Evolutionary conservation across 192 early-diverging fungal genomes (phyloP), one percentile per base, ranked within the genome.

Genomic region (Coemansia sp.): DNA sequence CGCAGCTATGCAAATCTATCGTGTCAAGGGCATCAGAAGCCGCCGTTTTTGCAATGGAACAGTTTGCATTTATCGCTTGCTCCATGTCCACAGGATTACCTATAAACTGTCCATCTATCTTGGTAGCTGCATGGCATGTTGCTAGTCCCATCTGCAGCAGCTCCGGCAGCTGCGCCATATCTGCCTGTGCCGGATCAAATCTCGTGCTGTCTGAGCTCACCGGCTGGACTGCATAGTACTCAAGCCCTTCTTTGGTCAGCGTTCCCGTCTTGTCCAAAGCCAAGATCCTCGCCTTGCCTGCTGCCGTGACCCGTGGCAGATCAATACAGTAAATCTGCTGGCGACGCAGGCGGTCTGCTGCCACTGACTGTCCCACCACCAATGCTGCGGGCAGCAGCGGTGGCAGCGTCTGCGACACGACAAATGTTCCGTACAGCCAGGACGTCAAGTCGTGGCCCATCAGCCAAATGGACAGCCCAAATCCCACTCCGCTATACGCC

Each of bases 231-330:
- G 83, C 87, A 53, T 63, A 67, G 54, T 83, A 89, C 63, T 89
- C 83, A 14, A 91, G 76, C 10, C 86, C 86, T 67, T 88, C 85
- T 52, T 82, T 81, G 3, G 87, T 91, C 48, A 91, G 67, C 13
- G 88, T 91, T 20, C 88, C 88, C 18, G 87, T 87, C 70, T 90
- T 88, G 62, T 88, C 88, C 44, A 88, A 87, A 63, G 82, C 84
- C 50, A 88, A 87, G 18, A 88, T 82, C 37, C 82, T 85, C 33
- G 87, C 85, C 65, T 90, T 90, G 43, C 85, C 88, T 7, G 83
- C 80, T 52, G 88, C 48, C 21, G 83, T 86, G 63, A 90, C 87
- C 39, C 88, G 74, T 20, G 81, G 81, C 19, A 88, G 75, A 58
- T 90, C 88, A 20, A 90, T 82, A 56, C 87, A 88, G 46, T 82